phyloP scores from a whole-genome alignment of 2,329 filamentous ascomycete species.

The Corinectria fuckeliana region DNA sequence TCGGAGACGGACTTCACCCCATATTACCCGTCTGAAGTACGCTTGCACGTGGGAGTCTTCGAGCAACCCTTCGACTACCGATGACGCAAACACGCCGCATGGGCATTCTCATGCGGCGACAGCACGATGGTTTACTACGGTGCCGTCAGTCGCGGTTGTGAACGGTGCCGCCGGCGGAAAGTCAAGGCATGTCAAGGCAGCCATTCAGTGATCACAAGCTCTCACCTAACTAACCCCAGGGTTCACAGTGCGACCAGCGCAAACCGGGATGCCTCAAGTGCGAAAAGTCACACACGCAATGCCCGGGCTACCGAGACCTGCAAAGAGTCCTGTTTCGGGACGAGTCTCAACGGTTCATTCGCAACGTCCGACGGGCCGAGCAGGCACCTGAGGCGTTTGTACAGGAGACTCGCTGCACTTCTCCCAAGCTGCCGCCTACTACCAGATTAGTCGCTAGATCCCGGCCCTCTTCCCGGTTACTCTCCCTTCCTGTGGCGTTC shows the following conservation, averaged over 20 bases:
- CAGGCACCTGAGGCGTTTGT: conserved; percentile 8
- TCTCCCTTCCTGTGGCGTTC: neutral
- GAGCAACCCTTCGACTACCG: neutral
- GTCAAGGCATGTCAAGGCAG: conserved; percentile 27
- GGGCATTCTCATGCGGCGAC: neutral
- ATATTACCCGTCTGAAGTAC: neutral
- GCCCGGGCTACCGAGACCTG: conserved; percentile 37
- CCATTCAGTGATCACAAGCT: neutral
- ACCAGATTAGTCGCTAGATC: no score
- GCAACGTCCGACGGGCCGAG: conserved; percentile 12
- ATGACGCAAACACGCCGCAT: neutral
- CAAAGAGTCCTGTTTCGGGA: conserved; percentile 34
- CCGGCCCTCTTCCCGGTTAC: neutral
- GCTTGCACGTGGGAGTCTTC: no score
- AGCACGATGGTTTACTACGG: conserved; percentile 32
- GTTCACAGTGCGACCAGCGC: conserved; percentile 35
- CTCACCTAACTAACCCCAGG: neutral
- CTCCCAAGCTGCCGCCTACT: neutral
- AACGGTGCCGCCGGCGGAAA: conserved; percentile 37
- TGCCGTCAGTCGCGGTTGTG: conserved; percentile 34
- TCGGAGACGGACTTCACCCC: neutral
- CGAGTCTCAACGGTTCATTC: conserved; percentile 30
- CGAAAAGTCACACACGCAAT: conserved; percentile 28
- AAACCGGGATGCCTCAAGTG: conserved; percentile 35
- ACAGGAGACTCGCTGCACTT: neutral